Base-by-base conservation (phyloP, 2,329 filamentous ascomycete species). In the Aspergillus uvarum region DNA sequence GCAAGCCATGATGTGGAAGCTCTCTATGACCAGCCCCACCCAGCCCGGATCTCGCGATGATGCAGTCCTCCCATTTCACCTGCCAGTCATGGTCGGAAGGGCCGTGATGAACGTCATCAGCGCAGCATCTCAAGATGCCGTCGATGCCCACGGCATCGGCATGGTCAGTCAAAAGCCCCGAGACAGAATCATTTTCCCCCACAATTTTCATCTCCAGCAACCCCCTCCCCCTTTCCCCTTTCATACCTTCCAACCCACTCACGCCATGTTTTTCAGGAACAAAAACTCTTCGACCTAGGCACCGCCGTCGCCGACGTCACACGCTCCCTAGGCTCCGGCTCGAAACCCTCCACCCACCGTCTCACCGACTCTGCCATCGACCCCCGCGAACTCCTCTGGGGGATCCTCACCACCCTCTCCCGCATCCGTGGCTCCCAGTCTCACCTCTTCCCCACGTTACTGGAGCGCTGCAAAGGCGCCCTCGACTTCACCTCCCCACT, bases 91-190 rank as follows among this genome's bases (percentile, higher is more conserved):
- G 56, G 82, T 90, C 61, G 82, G 87, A 0, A 82, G 85, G 54
- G 87, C 90, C 56, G 70, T 90, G 14, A 80, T 85, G 64, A 83
- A 83, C 8, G 86, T 93, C 75, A 87, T 89, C 4, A 85, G 87
- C 2, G 86, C 89, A 56, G 91, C 95, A 67, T 89, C 89, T 0
- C 87, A 88, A 54, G 85, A 88, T 59, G 87, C 88, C 35, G 87
- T 92, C 75, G 91, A 94, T 64, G 80, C 93, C 2, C 83, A 94
- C 64, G 89, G 89, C 29, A 86, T 91, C 44, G 89, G 89, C 56
- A 79, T 96, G 75, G 89, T 91, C 78, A 74, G 86, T 80, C 26
- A 29, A 8, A 21, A 44, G 6, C 5, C 16, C 38, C 14, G 12
- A 12, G 12, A 12, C 14, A 44, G n/a, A 3, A 8, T 19, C 6